Conservation (phyloP, 2,329 filamentous ascomycete genomes). For the Saccharata proteae region DNA sequence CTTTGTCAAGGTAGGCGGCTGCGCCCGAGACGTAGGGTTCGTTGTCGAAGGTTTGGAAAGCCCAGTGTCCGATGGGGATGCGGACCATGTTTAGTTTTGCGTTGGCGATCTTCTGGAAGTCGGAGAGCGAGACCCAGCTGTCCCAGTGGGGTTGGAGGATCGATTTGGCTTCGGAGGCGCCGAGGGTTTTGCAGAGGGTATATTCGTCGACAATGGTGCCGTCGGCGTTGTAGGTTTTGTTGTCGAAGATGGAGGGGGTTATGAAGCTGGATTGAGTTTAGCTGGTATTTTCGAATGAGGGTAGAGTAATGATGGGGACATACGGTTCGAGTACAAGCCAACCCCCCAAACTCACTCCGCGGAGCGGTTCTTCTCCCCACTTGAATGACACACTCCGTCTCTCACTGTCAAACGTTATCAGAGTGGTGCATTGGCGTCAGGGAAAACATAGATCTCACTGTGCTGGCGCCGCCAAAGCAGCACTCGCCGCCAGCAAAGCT, state of each 20-base stretch:
- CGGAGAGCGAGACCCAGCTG: conserved; percentile 36
- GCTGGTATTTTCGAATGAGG: not conserved
- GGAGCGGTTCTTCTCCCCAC: conserved; percentile 39
- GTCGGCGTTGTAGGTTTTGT: no score
- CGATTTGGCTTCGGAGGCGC: conserved; percentile 26
- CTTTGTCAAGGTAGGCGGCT: conserved; percentile 41
- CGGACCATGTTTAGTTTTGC: conserved; percentile 48
- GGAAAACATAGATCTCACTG: no score
- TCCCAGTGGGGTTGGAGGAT: conserved; percentile 39
- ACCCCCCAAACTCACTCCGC: conserved; percentile 39
- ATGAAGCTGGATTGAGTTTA: conserved; percentile 42
- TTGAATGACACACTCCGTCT: conserved; percentile 30
- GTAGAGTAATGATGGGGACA: not conserved
- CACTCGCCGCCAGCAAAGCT: no score
- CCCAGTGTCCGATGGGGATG: conserved; percentile 49
- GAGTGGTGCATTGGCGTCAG: no score
- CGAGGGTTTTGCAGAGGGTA: conserved; percentile 38
- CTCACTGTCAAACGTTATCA: no score
- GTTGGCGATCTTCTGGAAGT: conserved; percentile 45
- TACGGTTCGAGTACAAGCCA: conserved; percentile 36
- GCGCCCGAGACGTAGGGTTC: conserved; percentile 41
- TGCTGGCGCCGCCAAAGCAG: no score
- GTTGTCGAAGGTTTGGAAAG: conserved; percentile 37
- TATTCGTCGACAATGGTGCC: conserved; percentile 37
- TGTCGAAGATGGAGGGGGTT: conserved; percentile 45